Conservation (phyloP, 2,329 filamentous ascomycete species). For the Thermoascus crustaceus region DNA sequence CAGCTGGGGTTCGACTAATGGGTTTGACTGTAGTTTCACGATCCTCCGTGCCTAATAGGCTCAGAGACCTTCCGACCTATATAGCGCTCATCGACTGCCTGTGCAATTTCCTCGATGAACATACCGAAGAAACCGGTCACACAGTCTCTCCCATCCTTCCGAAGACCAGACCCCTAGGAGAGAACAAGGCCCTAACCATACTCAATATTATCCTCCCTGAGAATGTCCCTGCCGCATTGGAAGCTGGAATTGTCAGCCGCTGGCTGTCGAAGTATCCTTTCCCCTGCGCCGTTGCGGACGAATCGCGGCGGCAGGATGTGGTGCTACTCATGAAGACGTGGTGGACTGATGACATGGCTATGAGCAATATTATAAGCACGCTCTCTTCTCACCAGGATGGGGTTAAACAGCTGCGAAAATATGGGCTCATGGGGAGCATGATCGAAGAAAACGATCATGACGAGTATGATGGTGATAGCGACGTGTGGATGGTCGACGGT, state of each 20-base stretch:
- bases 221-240: conserved; percentile 49
- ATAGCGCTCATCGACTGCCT: conserved; percentile 34
- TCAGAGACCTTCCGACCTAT: conserved; percentile 30
- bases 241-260: conserved; percentile 59
- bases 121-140: conserved; percentile 25
- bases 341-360: conserved; percentile 35
- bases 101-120: conserved; percentile 33
- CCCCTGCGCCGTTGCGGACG: conserved; percentile 49
- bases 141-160: conserved; percentile 32
- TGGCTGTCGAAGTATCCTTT: conserved; percentile 68
- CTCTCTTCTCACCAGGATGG: conserved; percentile 32
- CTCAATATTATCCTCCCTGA: conserved; percentile 57
- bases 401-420: conserved; percentile 33
- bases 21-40: conserved; percentile 23
- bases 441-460: conserved; percentile 46
- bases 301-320: conserved; percentile 36
- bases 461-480: conserved; percentile 43
- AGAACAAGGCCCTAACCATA: conserved; percentile 39
- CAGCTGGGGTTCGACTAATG: conserved; percentile 1
- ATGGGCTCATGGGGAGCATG: conserved; percentile 36
- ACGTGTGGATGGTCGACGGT: conserved; percentile 46
- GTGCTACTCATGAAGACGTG: conserved; percentile 34
- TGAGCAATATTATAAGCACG: conserved; percentile 36
- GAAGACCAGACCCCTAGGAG: conserved; percentile 33
- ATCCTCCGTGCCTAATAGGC: conserved; percentile 24